A percentile compares a stretch with the other conserved stretches of the same genome.
Evolutionary conservation across 768 basidiomycete species (phyloP).

Genomic region (Nidularia sp.): DNA sequence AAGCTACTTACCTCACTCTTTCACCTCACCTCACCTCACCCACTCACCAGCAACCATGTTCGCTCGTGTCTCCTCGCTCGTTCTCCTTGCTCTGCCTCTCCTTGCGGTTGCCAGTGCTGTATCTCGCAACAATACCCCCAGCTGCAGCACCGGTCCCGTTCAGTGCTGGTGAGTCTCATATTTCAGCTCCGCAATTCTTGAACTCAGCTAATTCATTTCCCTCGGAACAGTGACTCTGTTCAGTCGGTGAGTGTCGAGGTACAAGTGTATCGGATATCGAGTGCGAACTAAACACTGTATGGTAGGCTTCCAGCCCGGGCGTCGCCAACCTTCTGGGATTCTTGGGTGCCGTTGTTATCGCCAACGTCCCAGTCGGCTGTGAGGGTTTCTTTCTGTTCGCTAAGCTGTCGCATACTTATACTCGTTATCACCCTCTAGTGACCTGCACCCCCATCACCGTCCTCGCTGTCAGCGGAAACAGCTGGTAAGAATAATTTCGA

Average conservation of each 20-base stretch:
- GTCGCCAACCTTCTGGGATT: background rate
- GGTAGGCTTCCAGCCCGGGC: background rate
- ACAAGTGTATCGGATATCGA: background rate
- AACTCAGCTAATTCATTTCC: background rate
- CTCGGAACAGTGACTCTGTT: conserved; percentile 9
- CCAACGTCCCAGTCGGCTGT: conserved; percentile 13
- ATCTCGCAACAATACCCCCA: background rate
- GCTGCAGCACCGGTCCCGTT: conserved; percentile 11
- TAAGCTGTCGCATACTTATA: background rate
- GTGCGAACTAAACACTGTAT: background rate
- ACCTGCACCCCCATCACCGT: conserved; percentile 10
- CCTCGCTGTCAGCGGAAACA: conserved; percentile 9
- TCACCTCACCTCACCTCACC: background rate
- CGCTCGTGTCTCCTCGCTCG: conserved; percentile 12
- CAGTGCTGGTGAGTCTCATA: conserved; percentile 8
- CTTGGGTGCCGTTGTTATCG: conserved; percentile 5
- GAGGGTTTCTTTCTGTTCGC: background rate
- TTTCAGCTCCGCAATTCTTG: background rate
- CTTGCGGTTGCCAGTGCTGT: conserved; percentile 11
- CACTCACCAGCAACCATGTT: conserved; percentile 11
- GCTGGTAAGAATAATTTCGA: conserved; percentile 4
- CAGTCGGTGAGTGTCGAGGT: conserved; percentile 6
- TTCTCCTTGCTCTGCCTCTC: conserved; percentile 14
- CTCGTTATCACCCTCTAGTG: conserved; percentile 5
- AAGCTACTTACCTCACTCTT: background rate